A percentile compares a stretch with the other conserved stretches of the same genome.
Evolutionary conservation across 2,329 filamentous ascomycete species (phyloP).

Genomic region (Aspergillus jensenii): DNA sequence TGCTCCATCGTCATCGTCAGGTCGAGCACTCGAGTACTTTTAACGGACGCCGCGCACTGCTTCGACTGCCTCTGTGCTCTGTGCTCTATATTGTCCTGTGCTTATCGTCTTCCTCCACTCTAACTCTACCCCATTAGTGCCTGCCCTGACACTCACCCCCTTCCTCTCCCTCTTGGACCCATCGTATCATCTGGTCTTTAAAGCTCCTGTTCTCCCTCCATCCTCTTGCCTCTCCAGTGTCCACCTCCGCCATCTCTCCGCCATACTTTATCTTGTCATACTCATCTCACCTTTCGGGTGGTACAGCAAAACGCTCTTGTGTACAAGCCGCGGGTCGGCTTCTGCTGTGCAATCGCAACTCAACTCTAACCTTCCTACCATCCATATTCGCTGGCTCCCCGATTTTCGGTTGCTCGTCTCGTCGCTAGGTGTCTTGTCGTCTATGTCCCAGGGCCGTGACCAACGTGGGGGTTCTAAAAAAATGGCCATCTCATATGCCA

Average conservation of each 20-base stretch:
- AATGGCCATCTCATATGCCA: constrained; percentile 42
- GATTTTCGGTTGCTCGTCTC: not conserved
- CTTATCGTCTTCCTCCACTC: not conserved
- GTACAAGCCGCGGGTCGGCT: constrained; percentile 22
- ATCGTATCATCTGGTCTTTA: not conserved
- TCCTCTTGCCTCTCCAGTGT: not conserved
- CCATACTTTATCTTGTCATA: not conserved
- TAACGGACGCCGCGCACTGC: not conserved
- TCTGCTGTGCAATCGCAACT: constrained; percentile 9
- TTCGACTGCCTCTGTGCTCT: not conserved
- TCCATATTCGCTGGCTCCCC: not conserved
- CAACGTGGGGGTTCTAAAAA: constrained; percentile 33
- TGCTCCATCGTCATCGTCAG: not conserved
- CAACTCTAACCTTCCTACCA: not conserved
- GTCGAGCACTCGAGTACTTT: not conserved
- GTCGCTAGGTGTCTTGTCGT: constrained; percentile 17
- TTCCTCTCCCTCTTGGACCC: not conserved
- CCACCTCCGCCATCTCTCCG: not conserved
- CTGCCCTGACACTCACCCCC: not conserved
- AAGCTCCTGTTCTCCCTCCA: not conserved
- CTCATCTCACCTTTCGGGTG: not conserved
- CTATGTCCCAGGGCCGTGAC: constrained; percentile 38
- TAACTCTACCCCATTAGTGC: not conserved
- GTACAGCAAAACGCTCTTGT: not conserved
- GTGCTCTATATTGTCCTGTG: not conserved